Evolutionary conservation across 495 filamentous ascomycete genomes (phyloP), one percentile per base, ranked within the genome.

Genomic region (Hypomontagnella submonticulosa): DNA sequence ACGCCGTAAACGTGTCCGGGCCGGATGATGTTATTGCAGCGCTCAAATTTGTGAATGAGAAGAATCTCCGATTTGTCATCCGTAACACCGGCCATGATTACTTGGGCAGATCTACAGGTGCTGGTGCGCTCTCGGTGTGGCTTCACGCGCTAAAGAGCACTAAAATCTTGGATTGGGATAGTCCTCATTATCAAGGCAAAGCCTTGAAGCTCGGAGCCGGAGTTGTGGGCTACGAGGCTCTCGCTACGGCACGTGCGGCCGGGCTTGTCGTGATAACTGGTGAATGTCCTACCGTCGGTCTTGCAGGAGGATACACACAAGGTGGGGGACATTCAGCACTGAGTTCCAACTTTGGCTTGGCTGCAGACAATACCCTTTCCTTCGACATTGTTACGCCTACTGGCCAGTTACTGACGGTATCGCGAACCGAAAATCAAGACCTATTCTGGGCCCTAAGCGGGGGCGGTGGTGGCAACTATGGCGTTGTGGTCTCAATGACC

Each of bases 381-480:
- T 79, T 74, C 16, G 77, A 78, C 46, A 79, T 87, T 32, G 83
- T 87, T 6, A 76, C 80, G 0, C 73, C 83, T 9, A 75, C 80
- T 18, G 84, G 85, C 2, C 50, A 74, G 16, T 71, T 82, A 18
- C 71, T 85, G 1, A 84, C 77, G 0, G 84, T 82, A 0, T 79
- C 76, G 7, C 68, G 76, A 4, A 61, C 72, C 5, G 66, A 74
- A 33, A 74, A 89, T 36, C 51, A 73, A 0, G 87, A 89, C 27
- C 77, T 89, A 1, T 89, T 84, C 77, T 89, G 82, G 86, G 87
- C 87, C 7, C 72, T 88, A 0, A 76, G 77, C 33, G 87, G 86
- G 10, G 86, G 86, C 8, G 86, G 85, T 5, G 80, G 73, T 2
- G 81, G 84, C 1, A 85, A 80, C 18, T 88, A 78, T 32, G 86